Evolutionary conservation across 2,329 filamentous ascomycete genomes (phyloP).

Genomic region (Juglanconis oblonga): DNA sequence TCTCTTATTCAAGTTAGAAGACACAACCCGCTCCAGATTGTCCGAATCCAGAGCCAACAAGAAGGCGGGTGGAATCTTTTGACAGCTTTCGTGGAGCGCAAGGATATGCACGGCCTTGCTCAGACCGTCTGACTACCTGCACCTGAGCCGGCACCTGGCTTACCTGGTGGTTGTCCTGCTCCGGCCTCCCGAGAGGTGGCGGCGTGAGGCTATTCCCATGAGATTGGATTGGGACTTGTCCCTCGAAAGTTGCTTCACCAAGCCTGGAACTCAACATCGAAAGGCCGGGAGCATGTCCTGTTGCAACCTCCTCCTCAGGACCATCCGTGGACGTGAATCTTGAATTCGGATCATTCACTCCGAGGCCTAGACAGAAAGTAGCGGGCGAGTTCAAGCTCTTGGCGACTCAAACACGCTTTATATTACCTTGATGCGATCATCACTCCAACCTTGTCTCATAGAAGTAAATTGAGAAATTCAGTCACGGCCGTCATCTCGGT

Average conservation of each 20-base stretch:
- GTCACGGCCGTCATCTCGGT: too few species aligned
- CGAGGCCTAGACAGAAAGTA: too few species aligned
- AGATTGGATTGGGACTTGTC: not conserved
- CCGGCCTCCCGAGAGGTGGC: not conserved
- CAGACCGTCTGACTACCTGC: not conserved
- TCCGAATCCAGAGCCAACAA: not conserved
- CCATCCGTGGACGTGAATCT: too few species aligned
- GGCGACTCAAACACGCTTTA: too few species aligned
- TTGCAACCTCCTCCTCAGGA: too few species aligned
- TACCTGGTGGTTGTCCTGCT: not conserved
- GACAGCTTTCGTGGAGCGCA: not conserved
- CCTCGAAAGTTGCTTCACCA: too few species aligned
- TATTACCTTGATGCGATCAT: too few species aligned
- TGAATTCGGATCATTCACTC: too few species aligned
- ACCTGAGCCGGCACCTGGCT: not conserved
- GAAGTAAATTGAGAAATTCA: not conserved
- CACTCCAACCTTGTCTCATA: too few species aligned
- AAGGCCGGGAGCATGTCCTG: too few species aligned
- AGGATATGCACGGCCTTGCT: not conserved
- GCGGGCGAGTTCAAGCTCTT: too few species aligned
- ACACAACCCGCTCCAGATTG: not conserved
- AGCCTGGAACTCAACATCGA: too few species aligned
- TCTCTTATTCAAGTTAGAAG: not conserved
- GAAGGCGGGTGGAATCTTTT: not conserved
- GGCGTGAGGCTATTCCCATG: slow-evolving; percentile 3